Evolutionary conservation across 2,329 filamentous ascomycete species (phyloP).

Genomic region (Cordyceps tenuipes): DNA sequence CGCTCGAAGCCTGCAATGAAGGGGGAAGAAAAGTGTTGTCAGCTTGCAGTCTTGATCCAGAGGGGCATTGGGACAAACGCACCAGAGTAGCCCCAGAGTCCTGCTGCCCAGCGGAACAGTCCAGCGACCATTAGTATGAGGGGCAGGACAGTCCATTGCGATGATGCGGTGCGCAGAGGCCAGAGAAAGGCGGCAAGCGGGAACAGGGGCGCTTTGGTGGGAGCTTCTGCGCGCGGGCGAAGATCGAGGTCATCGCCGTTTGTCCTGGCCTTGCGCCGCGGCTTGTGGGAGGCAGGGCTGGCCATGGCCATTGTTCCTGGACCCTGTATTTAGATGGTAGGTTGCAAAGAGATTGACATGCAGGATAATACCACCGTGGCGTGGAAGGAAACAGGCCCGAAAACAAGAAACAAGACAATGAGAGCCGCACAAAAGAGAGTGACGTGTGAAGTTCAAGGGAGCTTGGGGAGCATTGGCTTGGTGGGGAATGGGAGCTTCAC

Average conservation of each 20-base stretch:
- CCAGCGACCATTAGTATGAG: constrained; percentile 83
- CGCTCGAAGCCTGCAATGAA: constrained; percentile 55
- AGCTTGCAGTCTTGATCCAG: not conserved
- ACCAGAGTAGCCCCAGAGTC: constrained; percentile 95
- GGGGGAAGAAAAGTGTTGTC: constrained; percentile 9
- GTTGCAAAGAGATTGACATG: not conserved
- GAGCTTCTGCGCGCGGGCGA: constrained; percentile 29
- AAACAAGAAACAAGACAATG: not conserved
- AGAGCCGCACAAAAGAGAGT: not conserved
- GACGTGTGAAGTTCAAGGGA: constrained; percentile 8
- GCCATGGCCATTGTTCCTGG: constrained; percentile 34
- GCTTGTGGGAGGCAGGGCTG: constrained; percentile 48
- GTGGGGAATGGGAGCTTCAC: constrained; percentile 2
- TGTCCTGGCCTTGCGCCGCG: constrained; percentile 50
- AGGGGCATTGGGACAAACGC: constrained; percentile 17
- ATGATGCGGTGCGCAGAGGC: constrained; percentile 74
- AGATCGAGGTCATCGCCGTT: constrained; percentile 29
- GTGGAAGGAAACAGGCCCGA: not conserved
- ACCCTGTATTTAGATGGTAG: not conserved
- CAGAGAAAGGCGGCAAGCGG: constrained; percentile 91
- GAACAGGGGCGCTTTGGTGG: constrained; percentile 62
- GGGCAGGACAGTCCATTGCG: constrained; percentile 88
- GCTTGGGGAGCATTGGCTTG: not conserved
- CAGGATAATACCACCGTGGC: not conserved
- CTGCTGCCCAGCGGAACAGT: constrained; percentile 85